Conservation (phyloP, 1,284 basidiomycete species). For the Amylostereum chailletii region DNA sequence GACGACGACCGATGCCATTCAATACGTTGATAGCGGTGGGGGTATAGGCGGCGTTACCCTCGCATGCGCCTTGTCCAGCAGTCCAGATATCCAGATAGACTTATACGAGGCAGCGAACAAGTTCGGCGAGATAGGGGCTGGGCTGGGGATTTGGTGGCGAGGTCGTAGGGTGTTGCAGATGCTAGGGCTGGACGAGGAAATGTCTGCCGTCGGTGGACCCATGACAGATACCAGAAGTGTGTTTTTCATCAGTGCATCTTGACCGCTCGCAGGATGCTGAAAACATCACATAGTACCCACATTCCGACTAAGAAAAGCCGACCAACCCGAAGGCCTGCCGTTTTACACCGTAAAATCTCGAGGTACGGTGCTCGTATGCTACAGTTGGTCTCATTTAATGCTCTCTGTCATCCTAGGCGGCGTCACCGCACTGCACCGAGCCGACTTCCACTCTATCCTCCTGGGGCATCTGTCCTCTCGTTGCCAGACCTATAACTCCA, state of each 20-base stretch:
- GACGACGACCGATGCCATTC: too few relatives aligned
- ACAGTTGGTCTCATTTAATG: background rate
- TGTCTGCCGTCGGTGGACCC: conserved; percentile 16
- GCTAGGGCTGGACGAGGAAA: conserved; percentile 23
- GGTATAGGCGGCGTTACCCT: conserved; percentile 31
- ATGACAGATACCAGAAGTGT: conserved; percentile 13
- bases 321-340: conserved; percentile 21
- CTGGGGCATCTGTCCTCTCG: conserved; percentile 23
- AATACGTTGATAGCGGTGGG: conserved; percentile 19
- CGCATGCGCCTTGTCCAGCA: conserved; percentile 26
- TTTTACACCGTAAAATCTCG: conserved; percentile 21
- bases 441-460: conserved; percentile 33
- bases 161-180: conserved; percentile 22
- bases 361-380: conserved; percentile 14
- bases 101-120: conserved; percentile 28
- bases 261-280: background rate
- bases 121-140: conserved; percentile 27
- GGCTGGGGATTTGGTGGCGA: conserved; percentile 26
- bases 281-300: conserved; percentile 14
- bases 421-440: conserved; percentile 31
- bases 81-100: conserved; percentile 25
- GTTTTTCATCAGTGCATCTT: background rate
- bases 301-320: conserved; percentile 24
- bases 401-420: conserved; percentile 21
- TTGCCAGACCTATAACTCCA: conserved; percentile 25